phyloP scores from a whole-genome alignment of 2,329 filamentous ascomycete genomes.

The Byssoonygena ceratinophila region DNA sequence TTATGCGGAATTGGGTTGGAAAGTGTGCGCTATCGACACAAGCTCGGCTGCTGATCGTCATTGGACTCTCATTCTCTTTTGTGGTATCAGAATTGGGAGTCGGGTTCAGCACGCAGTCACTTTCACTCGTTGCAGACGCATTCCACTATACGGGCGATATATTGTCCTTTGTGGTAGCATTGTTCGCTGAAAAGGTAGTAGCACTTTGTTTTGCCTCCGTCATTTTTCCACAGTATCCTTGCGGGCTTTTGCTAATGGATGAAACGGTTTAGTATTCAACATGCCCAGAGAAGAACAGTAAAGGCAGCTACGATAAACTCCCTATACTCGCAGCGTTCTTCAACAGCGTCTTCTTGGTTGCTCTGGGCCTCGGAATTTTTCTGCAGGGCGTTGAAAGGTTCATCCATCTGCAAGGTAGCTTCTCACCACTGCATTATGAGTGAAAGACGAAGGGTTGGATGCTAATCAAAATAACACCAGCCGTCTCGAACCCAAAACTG shows the following conservation, averaged over 20 bases:
- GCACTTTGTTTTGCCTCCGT: too few species aligned
- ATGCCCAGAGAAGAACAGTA: not conserved
- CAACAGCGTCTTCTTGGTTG: conserved; percentile 65
- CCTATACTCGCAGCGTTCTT: conserved; percentile 46
- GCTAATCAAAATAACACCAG: conserved; percentile 30
- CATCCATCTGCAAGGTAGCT: conserved; percentile 44
- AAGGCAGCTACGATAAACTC: conserved; percentile 8
- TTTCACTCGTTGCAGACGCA: conserved; percentile 64
- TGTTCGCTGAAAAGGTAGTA: conserved; percentile 14
- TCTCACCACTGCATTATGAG: not conserved
- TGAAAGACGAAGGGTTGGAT: too few species aligned
- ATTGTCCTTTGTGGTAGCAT: conserved; percentile 14
- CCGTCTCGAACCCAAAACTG: conserved; percentile 52
- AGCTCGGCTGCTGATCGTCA: conserved; percentile 14
- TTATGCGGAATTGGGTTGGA: not conserved
- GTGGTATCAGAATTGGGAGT: conserved; percentile 33
- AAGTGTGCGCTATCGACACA: conserved; percentile 7
- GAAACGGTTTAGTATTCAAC: not conserved
- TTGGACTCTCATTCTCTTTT: conserved; percentile 14
- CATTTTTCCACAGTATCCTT: not conserved
- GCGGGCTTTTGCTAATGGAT: too few species aligned
- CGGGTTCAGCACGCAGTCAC: conserved; percentile 58
- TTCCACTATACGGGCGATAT: conserved; percentile 58
- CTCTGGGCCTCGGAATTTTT: conserved; percentile 60
- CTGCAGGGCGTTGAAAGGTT: conserved; percentile 65